Evolutionary conservation across 176 grass and related monocot species (phyloP).

Genomic region (Elaeis guineensis): DNA sequence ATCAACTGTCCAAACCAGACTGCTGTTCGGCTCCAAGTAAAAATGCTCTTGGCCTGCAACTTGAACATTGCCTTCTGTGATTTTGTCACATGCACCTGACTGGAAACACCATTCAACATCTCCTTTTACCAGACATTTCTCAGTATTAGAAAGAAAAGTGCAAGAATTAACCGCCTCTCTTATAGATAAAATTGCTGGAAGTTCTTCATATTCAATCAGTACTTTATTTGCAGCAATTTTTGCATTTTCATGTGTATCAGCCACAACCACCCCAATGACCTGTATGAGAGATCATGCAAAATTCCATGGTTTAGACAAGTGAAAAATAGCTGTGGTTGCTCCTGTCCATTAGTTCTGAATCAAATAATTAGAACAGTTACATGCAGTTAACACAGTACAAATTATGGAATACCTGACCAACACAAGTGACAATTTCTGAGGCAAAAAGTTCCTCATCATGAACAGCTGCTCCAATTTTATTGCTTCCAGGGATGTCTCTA

Average conservation of each 20-base stretch:
- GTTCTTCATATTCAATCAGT: conserved; percentile 61
- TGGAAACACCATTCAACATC: conserved; percentile 68
- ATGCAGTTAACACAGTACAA: too few species aligned
- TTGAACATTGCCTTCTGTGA: conserved; percentile 64
- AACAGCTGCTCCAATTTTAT: conserved; percentile 54
- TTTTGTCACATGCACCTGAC: conserved; percentile 49
- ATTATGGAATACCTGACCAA: conserved; percentile 63
- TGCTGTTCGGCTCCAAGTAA: conserved; percentile 88
- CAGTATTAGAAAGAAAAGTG: conserved; percentile 80
- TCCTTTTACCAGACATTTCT: conserved; percentile 57
- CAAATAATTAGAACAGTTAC: too few species aligned
- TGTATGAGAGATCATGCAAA: conserved; percentile 33
- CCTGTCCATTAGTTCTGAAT: too few species aligned
- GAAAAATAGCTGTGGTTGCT: too few species aligned
- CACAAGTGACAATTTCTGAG: conserved; percentile 83
- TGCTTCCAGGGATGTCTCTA: conserved; percentile 65
- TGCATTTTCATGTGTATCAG: conserved; percentile 95
- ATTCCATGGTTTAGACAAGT: too few species aligned
- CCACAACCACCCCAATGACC: conserved; percentile 89
- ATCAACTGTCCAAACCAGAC: conserved; percentile 86
- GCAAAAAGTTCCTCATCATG: conserved; percentile 92
- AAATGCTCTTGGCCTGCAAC: conserved; percentile 96
- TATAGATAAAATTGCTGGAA: conserved; percentile 83
- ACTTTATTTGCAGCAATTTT: conserved; percentile 78
- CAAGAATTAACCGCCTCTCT: conserved; percentile 53